A percentile compares a stretch with the other conserved stretches of the same genome.
These are phyloP conservation scores for Pinus tabuliformis DNA, from an alignment of 75 land plant species.

Conservation along the genomic window DNA sequence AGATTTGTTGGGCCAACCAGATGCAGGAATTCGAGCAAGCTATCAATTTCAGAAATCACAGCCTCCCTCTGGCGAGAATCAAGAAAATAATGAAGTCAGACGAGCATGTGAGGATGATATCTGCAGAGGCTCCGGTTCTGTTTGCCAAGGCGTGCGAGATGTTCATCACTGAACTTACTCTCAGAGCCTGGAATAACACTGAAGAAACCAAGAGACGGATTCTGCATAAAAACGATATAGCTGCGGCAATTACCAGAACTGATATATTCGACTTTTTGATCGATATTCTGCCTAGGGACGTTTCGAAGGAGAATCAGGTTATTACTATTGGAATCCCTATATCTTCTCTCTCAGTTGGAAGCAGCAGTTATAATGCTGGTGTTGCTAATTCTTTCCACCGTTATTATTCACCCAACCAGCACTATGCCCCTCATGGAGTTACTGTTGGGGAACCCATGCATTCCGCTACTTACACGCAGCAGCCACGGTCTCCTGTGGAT, in stretches of 20 bases:
- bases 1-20: conserved; percentile 43
- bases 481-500: too few species aligned
- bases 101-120: conserved; percentile 68
- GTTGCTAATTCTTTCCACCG: too few species aligned
- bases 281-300: conserved; percentile 39
- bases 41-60: conserved; percentile 54
- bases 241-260: conserved; percentile 44
- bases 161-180: conserved; percentile 64
- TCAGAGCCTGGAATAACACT: conserved; percentile 68
- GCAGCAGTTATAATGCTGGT: too few species aligned
- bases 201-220: conserved; percentile 68
- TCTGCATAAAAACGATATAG: conserved; percentile 65
- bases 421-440: too few species aligned
- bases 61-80: conserved; percentile 63
- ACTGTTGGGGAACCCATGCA: too few species aligned
- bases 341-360: too few species aligned
- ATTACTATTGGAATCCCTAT: too few species aligned
- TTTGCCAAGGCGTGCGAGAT: conserved; percentile 78
- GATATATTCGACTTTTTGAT: conserved; percentile 58
- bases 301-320: background rate
- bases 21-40: conserved; percentile 40
- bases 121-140: conserved; percentile 68
- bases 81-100: conserved; percentile 79
- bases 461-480: too few species aligned
- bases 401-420: too few species aligned